Conservation (phyloP, 148 eudicot species). For the Simmondsia chinensis region DNA sequence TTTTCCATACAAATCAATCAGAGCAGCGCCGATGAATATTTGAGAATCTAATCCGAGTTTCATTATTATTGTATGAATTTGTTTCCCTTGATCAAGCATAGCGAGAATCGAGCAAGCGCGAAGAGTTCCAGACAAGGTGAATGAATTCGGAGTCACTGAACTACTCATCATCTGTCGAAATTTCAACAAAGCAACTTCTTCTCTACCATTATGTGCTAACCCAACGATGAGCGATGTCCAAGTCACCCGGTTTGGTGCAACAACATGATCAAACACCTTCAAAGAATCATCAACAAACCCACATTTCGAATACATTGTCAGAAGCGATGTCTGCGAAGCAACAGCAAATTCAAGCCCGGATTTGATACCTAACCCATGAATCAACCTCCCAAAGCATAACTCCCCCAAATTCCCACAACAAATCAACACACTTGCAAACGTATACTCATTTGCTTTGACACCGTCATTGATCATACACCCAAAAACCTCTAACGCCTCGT, state of each 20-base stretch:
- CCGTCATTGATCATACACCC: slow-evolving; percentile 20
- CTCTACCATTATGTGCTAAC: slow-evolving; percentile 33
- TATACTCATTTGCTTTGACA: slow-evolving; percentile 28
- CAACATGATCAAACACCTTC: slow-evolving; percentile 19
- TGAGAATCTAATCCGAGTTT: slow-evolving; percentile 25
- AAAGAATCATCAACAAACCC: slow-evolving; percentile 27
- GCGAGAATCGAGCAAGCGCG: slow-evolving; percentile 35
- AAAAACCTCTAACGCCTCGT: slow-evolving; percentile 24
- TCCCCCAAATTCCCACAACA: slow-evolving; percentile 28
- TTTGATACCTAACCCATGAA: slow-evolving; percentile 26
- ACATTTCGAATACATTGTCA: slow-evolving; percentile 40
- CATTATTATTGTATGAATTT: slow-evolving; percentile 21
- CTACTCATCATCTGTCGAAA: slow-evolving; percentile 22
- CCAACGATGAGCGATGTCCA: slow-evolving; percentile 33
- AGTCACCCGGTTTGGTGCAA: slow-evolving; percentile 26
- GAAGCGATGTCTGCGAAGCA: slow-evolving; percentile 25
- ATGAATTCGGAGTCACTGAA: slow-evolving; percentile 28
- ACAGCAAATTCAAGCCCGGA: slow-evolving; percentile 22
- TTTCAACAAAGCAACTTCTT: slow-evolving; percentile 24
- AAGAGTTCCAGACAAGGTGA: slow-evolving; percentile 24
- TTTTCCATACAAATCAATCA: slow-evolving; percentile 30
- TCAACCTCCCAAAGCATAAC: slow-evolving; percentile 18
- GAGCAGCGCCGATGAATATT: slow-evolving; percentile 22
- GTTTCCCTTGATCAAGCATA: slow-evolving; percentile 30
- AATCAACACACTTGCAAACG: slow-evolving; percentile 27